Conservation (phyloP, 2,329 filamentous ascomycete species). For the Cladosporium sp. region DNA sequence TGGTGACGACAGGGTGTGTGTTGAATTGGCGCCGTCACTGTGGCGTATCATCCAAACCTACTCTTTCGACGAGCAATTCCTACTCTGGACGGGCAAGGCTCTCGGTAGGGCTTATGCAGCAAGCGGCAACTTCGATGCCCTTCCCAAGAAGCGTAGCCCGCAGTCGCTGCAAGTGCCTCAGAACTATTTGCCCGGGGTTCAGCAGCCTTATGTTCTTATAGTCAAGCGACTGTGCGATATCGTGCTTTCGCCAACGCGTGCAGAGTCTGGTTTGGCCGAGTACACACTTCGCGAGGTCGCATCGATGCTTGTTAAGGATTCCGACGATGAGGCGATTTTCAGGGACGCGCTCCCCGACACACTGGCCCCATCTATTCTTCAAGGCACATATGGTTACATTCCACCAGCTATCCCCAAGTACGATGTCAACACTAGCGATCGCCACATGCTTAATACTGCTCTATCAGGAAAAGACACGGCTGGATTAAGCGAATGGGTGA, state of each 20-base stretch:
- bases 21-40: constrained; percentile 28
- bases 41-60: constrained; percentile 15
- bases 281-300: constrained; percentile 29
- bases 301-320: constrained; percentile 16
- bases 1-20: constrained; percentile 51
- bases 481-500: constrained; percentile 21
- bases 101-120: constrained; percentile 76
- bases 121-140: constrained; percentile 16
- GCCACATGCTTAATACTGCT: constrained; percentile 17
- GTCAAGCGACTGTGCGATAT: constrained; percentile 29
- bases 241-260: constrained; percentile 26
- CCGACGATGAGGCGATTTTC: constrained; percentile 24
- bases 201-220: constrained; percentile 25
- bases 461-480: constrained; percentile 15
- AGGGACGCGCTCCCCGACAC: constrained; percentile 25
- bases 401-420: constrained; percentile 16
- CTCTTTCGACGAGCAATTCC: constrained; percentile 15
- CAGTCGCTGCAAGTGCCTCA: background rate
- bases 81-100: constrained; percentile 79
- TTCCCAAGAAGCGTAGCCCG: background rate
- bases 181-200: background rate
- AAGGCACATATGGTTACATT: constrained; percentile 25
- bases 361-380: constrained; percentile 21
- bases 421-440: background rate
- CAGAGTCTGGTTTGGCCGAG: constrained; percentile 42